Percentiles rank a stretch among this genome's conserved stretches.
Conservation (phyloP, 768 basidiomycete genomes). For the Suillus tomentosus region DNA sequence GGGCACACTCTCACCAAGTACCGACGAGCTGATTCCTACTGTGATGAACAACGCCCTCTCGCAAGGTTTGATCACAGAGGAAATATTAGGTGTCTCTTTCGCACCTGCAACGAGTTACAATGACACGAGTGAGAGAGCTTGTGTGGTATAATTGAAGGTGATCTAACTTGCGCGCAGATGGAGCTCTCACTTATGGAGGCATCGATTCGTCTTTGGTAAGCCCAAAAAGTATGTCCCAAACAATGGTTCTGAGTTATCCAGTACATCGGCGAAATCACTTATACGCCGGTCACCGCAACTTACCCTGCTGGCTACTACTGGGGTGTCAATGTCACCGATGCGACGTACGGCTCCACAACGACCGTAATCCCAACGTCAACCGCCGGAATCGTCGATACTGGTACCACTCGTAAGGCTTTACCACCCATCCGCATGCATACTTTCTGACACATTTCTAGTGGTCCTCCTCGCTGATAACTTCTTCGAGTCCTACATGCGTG, state of each 20-base stretch:
- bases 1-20: constrained; percentile 12
- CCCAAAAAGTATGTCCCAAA: background rate
- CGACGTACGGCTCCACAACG: constrained; percentile 6
- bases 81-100: constrained; percentile 21
- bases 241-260: background rate
- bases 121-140: constrained; percentile 8
- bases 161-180: constrained; percentile 10
- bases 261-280: constrained; percentile 22
- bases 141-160: background rate
- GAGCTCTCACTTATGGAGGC: constrained; percentile 23
- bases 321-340: constrained; percentile 21
- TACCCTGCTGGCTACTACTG: constrained; percentile 22
- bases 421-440: background rate
- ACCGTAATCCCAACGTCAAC: constrained; percentile 16
- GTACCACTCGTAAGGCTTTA: constrained; percentile 18
- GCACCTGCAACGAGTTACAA: constrained; percentile 17
- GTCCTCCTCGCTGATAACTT: constrained; percentile 18
- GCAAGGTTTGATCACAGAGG: constrained; percentile 17
- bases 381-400: constrained; percentile 25
- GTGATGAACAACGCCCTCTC: constrained; percentile 21
- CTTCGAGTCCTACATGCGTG: constrained; percentile 5
- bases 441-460: constrained; percentile 7
- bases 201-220: constrained; percentile 16
- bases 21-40: constrained; percentile 18
- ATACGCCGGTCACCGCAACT: constrained; percentile 23